Conservation (phyloP, 352 stramenopile species). For the Pythium scleroteichum region DNA sequence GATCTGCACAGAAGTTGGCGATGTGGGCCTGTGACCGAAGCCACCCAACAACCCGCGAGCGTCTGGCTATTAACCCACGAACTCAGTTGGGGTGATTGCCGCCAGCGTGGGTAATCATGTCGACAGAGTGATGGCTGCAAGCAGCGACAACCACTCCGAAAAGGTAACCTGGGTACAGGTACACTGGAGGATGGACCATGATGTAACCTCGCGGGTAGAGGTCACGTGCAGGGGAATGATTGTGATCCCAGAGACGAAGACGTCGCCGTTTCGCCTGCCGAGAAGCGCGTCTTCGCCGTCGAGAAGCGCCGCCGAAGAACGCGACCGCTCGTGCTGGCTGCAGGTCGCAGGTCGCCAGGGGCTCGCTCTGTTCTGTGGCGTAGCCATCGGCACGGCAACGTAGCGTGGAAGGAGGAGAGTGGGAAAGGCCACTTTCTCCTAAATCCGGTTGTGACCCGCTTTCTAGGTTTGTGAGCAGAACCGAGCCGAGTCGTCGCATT, state of each 20-base stretch:
- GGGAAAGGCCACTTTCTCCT: too few relatives aligned
- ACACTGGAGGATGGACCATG: too few relatives aligned
- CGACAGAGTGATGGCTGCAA: neutral
- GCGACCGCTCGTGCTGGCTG: too few relatives aligned
- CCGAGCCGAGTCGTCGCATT: neutral
- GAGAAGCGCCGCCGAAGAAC: too few relatives aligned
- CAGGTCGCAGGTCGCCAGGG: too few relatives aligned
- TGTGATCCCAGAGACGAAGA: neutral
- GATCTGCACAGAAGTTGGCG: constrained; percentile 9
- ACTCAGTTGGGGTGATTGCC: neutral
- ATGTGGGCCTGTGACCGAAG: constrained; percentile 13
- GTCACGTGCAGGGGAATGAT: constrained; percentile 9
- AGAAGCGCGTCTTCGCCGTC: too few relatives aligned
- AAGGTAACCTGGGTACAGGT: neutral
- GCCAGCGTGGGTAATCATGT: constrained; percentile 7
- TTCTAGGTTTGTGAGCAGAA: neutral
- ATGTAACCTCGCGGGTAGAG: too few relatives aligned
- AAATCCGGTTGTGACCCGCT: neutral
- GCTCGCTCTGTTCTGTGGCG: too few relatives aligned
- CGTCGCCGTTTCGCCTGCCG: too few relatives aligned
- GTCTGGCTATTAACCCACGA: neutral
- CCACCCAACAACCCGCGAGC: constrained; percentile 14
- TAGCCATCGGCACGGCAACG: too few relatives aligned
- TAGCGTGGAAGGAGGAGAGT: too few relatives aligned
- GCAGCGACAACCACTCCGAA: neutral